These are phyloP conservation scores for Telfairia occidentalis DNA, from an alignment of 331 rosid genomes.

Conservation along the genomic window DNA sequence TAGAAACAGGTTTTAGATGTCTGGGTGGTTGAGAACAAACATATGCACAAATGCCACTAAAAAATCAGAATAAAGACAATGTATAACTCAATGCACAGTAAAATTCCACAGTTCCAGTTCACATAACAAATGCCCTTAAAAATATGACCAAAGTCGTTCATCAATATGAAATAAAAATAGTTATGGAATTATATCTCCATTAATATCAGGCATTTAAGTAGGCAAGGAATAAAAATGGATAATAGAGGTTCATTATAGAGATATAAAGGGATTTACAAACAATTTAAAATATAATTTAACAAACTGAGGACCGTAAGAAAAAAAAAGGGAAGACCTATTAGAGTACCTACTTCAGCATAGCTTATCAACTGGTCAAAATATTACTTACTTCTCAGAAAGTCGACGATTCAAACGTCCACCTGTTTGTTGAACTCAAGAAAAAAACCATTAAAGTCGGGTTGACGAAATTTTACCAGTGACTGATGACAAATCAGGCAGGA, in stretches of 20 bases:
- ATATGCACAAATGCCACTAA: neutral
- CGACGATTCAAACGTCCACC: neutral
- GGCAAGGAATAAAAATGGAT: neutral
- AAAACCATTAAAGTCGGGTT: neutral
- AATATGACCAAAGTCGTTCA: neutral
- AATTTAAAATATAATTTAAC: neutral
- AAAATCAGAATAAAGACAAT: neutral
- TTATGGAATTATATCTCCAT: neutral
- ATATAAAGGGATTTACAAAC: neutral
- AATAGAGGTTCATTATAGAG: neutral
- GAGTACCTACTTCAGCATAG: too few species aligned
- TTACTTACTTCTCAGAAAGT: too few species aligned
- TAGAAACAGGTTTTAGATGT: neutral
- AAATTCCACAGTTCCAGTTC: neutral
- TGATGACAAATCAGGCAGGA: neutral
- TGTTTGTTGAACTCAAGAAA: too few species aligned
- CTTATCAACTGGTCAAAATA: too few species aligned
- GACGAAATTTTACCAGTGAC: too few species aligned
- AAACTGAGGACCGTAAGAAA: neutral
- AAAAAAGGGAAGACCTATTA: neutral
- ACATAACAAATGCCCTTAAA: neutral
- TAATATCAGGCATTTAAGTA: neutral
- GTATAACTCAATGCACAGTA: neutral
- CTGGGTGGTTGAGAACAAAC: neutral
- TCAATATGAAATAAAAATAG: neutral